Conservation (phyloP, 192 early-diverging fungal genomes). For the Podila epigama region DNA sequence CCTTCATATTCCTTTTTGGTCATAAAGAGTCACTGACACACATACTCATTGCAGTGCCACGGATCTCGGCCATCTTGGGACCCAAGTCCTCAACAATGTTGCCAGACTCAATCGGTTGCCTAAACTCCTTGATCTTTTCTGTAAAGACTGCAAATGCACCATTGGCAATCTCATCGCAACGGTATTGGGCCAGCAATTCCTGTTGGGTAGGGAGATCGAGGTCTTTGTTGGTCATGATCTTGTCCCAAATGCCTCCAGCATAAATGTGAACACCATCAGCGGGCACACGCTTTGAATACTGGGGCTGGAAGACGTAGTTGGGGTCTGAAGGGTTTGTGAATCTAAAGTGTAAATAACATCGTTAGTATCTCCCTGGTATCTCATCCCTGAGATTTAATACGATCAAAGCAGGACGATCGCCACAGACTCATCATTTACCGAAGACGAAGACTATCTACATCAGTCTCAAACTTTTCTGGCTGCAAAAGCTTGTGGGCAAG, state of each 20-base stretch:
- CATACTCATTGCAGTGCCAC: constrained; percentile 62
- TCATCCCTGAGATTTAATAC: no score
- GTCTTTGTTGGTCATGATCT: constrained; percentile 94
- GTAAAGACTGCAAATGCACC: constrained; percentile 75
- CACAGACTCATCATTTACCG: constrained; percentile 55
- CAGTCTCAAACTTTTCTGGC: constrained; percentile 83
- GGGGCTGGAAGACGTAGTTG: constrained; percentile 84
- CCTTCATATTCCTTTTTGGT: constrained; percentile 9
- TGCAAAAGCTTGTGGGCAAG: constrained; percentile 92
- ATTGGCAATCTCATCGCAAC: constrained; percentile 96
- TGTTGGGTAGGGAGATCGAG: constrained; percentile 98
- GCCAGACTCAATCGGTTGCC: constrained; percentile 78
- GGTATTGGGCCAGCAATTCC: constrained; percentile 96
- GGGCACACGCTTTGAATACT: constrained; percentile 92
- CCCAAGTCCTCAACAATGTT: constrained; percentile 83
- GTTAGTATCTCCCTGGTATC: no score
- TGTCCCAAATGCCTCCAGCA: constrained; percentile 94
- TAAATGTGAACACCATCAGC: constrained; percentile 96
- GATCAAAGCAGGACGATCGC: neutral
- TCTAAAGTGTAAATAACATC: constrained; percentile 42
- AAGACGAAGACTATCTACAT: constrained; percentile 67
- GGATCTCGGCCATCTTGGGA: constrained; percentile 60
- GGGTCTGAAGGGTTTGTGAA: constrained; percentile 74
- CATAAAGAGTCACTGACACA: constrained; percentile 7
- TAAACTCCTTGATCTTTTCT: constrained; percentile 67